These are phyloP conservation scores for Eutrema heterophyllum DNA, from an alignment of 345 rosid species.

Conservation along the genomic window DNA sequence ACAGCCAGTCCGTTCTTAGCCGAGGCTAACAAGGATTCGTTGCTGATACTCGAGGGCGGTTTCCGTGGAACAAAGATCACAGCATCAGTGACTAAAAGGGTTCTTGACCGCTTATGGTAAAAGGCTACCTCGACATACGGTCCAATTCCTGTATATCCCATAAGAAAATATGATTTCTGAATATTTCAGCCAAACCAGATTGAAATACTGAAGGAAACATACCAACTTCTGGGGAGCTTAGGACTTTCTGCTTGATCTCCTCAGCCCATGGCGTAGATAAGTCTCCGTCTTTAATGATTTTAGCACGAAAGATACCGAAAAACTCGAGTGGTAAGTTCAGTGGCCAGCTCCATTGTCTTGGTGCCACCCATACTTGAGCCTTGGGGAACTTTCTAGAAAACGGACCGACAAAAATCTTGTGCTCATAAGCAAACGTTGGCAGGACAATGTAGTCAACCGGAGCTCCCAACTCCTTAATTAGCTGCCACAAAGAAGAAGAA, in stretches of 20 bases:
- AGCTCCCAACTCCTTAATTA: constrained; percentile 78
- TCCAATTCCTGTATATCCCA: constrained; percentile 64
- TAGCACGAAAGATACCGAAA: constrained; percentile 88
- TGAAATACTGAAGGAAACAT: not conserved
- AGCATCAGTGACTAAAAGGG: constrained; percentile 83
- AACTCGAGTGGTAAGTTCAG: constrained; percentile 87
- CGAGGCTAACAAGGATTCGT: constrained; percentile 71
- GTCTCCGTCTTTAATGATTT: constrained; percentile 65
- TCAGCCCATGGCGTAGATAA: constrained; percentile 79
- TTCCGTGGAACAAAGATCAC: constrained; percentile 75
- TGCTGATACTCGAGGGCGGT: constrained; percentile 81
- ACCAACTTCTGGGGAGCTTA: constrained; percentile 99
- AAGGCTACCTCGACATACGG: constrained; percentile 94
- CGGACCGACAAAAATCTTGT: constrained; percentile 92
- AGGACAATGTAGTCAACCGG: constrained; percentile 83
- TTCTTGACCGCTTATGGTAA: constrained; percentile 81
- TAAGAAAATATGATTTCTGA: not conserved
- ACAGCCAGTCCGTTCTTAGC: constrained; percentile 95
- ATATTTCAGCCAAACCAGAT: not conserved
- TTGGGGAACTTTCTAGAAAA: constrained; percentile 90
- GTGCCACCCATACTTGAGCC: constrained; percentile 95
- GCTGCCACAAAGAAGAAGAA: constrained; percentile 35
- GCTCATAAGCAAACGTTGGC: constrained; percentile 96
- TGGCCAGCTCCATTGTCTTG: constrained; percentile 99
- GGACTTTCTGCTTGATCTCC: constrained; percentile 86